A percentile compares a stretch with the other conserved stretches of the same genome.
phyloP scores from a whole-genome alignment of 2,329 filamentous ascomycete species.

The Fusarium miscanthi region DNA sequence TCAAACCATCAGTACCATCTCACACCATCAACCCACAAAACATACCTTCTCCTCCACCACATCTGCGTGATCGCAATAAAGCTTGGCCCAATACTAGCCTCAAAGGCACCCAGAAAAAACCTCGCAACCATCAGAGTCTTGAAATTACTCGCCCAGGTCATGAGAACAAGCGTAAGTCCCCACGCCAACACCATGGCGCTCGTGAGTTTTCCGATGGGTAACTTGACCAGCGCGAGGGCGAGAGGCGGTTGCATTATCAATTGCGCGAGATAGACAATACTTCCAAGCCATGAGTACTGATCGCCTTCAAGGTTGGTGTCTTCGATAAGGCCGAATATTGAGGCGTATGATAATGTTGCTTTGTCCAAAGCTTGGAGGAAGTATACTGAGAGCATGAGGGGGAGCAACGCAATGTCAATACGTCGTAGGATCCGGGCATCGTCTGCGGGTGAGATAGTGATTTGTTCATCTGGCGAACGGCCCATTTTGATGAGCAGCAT shows the following conservation, averaged over 20 bases:
- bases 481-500: constrained; percentile 58
- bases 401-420: constrained; percentile 56
- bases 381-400: constrained; percentile 67
- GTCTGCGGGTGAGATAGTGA: constrained; percentile 49
- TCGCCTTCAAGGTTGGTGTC: constrained; percentile 67
- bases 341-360: constrained; percentile 69
- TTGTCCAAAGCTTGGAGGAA: constrained; percentile 74
- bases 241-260: constrained; percentile 67
- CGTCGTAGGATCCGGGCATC: constrained; percentile 51
- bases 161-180: constrained; percentile 62
- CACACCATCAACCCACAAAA: neutral
- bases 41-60: constrained; percentile 67
- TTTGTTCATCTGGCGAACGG: constrained; percentile 48
- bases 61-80: constrained; percentile 69
- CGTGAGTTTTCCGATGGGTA: constrained; percentile 70
- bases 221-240: constrained; percentile 67
- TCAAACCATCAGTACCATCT: constrained; percentile 6
- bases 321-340: constrained; percentile 71
- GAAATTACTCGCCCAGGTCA: constrained; percentile 65
- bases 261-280: constrained; percentile 70
- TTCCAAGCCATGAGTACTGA: constrained; percentile 71
- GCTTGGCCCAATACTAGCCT: constrained; percentile 59
- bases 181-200: constrained; percentile 67
- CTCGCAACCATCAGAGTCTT: constrained; percentile 61
- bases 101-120: constrained; percentile 68